Percentiles rank a stretch among this genome's conserved stretches.
Evolutionary conservation across 129 eudicot genomes (phyloP).

Genomic region (Helianthus annuus): HanXRQr2.0-SUNRISE NC_035447.2:45503489-45503988

Average conservation of each 20-base stretch:
- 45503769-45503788: background rate
- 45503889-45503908: background rate
- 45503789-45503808: background rate
- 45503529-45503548: background rate
- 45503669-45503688: background rate
- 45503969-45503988: constrained; percentile 36
- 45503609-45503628: background rate
- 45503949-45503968: constrained; percentile 15
- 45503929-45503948: background rate
- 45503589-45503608: too few relatives aligned
- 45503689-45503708: background rate
- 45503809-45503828: too few relatives aligned
- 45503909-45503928: constrained; percentile 26
- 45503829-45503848: background rate
- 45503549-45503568: too few relatives aligned
- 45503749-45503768: background rate
- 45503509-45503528: background rate
- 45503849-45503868: background rate
- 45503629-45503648: background rate
- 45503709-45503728: too few relatives aligned
- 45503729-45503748: background rate
- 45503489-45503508: background rate
- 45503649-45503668: background rate
- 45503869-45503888: background rate
- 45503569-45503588: too few relatives aligned